Percentiles rank a stretch among this genome's conserved stretches.
phyloP scores from a whole-genome alignment of 1,284 basidiomycete genomes.

The Tylopilus sp. region DNA sequence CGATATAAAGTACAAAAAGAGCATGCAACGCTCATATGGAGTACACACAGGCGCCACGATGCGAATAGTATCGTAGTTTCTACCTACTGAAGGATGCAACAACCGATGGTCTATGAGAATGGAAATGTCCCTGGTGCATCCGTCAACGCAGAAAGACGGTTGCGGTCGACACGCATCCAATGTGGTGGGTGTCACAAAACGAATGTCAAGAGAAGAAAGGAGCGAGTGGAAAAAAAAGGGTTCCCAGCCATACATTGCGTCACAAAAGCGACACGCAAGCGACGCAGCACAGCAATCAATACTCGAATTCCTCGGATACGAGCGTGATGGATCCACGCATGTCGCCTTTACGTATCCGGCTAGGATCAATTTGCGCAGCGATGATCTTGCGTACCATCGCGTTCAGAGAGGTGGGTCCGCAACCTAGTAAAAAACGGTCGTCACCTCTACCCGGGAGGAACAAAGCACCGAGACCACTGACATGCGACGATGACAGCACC shows the following conservation, averaged over 20 bases:
- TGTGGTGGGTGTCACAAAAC: constrained; percentile 10
- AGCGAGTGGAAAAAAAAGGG: neutral
- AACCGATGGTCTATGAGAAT: neutral
- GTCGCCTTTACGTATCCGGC: constrained; percentile 56
- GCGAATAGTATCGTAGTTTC: neutral
- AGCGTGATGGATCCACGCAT: constrained; percentile 58
- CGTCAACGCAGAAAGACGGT: neutral
- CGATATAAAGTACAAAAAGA: neutral
- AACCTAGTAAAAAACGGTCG: constrained; percentile 41
- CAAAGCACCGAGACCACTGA: constrained; percentile 36
- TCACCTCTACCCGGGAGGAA: neutral
- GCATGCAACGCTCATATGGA: neutral
- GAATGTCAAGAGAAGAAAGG: constrained; percentile 1
- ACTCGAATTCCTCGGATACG: constrained; percentile 68
- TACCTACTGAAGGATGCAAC: neutral
- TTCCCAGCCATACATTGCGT: neutral
- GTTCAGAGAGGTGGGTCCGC: constrained; percentile 72
- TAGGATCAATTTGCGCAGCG: constrained; percentile 58
- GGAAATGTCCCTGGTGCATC: neutral
- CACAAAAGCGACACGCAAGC: neutral
- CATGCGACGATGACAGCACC: constrained; percentile 68
- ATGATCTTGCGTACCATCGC: constrained; percentile 69
- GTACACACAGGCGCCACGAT: neutral
- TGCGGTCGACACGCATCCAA: neutral
- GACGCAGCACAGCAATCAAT: constrained; percentile 29